Base-by-base conservation (phyloP, 768 basidiomycete species). In the Glaciozyma antarctica region DNA sequence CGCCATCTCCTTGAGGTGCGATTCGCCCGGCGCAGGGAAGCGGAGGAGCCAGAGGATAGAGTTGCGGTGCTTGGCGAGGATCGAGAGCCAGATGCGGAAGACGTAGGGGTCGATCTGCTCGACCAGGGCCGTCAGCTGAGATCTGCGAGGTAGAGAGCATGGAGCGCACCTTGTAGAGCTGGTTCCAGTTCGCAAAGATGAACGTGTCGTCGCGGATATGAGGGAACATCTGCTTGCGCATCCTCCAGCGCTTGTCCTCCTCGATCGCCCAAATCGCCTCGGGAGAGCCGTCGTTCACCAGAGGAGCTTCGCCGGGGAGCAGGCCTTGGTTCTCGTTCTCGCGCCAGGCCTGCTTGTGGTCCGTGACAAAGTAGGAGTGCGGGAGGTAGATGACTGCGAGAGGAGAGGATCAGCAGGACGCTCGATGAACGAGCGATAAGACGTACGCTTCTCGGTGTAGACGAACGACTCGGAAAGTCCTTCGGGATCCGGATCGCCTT, bases 111-210 rank as follows among this genome's bases (percentile, higher is more conserved):
- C 65, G 51, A 68, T 66, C 67, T 69, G 60, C n/a, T n/a, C 47
- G 34, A 28, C 26, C 34, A 45, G 22, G 52, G 28, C 30, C 38
- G 41, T 49, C 32, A 32, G 53, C 59, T 19, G 22, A 12, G 13
- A 22, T 3, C 17, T 10, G 5, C 8, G 34, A 0, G 7, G 32
- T 9, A 38, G 21, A 22, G 28, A 70, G 77, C 64, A 77, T 5
- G 47, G 2, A 47, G 41, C 56, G 24, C 19, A 64, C 79, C 75
- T 82, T 82, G 75, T 82, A 82, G 22, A 82, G 74, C 80, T 82
- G 81, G 70, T 82, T 82, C 70, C 82, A 82, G 71, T 82, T 82
- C 58, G 81, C 80, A 65, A 82, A 82, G 63, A 82, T 80, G 63
- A 82, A 51, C 10, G 76, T 73, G 56, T 81, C 77, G 60, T 75